Conservation (phyloP, 768 basidiomycete genomes). For the Pleurotus tuoliensis region DNA sequence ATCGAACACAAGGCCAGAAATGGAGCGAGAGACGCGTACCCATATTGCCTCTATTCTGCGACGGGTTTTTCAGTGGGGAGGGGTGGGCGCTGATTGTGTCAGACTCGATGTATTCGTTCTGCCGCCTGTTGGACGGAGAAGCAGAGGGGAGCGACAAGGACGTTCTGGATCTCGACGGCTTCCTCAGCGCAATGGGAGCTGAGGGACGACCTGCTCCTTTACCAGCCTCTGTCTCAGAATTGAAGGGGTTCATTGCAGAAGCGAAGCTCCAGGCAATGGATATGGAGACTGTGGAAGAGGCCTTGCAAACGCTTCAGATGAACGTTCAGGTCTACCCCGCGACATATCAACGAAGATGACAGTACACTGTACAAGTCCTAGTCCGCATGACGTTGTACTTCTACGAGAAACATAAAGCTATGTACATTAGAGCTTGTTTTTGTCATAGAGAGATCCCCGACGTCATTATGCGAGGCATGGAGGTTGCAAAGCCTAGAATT, state of each 20-base stretch:
- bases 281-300: neutral
- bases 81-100: neutral
- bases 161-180: neutral
- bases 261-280: neutral
- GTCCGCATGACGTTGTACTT: too few species aligned
- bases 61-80: neutral
- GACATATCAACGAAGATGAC: neutral
- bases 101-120: neutral
- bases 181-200: neutral
- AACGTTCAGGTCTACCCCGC: neutral
- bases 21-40: neutral
- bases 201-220: neutral
- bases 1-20: neutral
- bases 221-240: neutral
- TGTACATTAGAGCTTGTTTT: too few species aligned
- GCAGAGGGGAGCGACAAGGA: neutral
- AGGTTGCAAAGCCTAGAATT: slow-evolving; percentile 3
- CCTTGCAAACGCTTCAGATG: neutral
- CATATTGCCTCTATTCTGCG: neutral
- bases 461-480: too few species aligned
- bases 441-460: too few species aligned
- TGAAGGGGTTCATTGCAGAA: neutral
- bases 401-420: too few species aligned
- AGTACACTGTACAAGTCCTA: neutral
- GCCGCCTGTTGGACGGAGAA: neutral